phyloP scores from a whole-genome alignment of 305 asterid genomes.

The Fraxinus greggii region DNA sequence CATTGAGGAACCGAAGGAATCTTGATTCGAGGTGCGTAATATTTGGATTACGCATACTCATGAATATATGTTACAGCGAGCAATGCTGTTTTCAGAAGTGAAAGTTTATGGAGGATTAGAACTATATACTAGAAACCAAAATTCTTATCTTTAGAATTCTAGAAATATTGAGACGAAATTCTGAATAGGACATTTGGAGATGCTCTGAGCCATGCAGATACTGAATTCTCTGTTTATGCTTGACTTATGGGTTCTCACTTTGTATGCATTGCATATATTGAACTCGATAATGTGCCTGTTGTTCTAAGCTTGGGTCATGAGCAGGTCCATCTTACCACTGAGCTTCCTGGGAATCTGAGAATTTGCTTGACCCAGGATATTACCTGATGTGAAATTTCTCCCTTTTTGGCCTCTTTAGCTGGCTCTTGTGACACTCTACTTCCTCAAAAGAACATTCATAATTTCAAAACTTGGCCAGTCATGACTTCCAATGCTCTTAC shows the following conservation, averaged over 20 bases:
- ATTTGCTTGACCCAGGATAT: background rate
- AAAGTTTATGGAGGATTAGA: background rate
- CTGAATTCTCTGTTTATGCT: background rate
- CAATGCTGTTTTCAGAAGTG: background rate
- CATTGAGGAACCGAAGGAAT: background rate
- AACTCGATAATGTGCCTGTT: background rate
- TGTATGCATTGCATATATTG: background rate
- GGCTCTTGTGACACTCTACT: background rate
- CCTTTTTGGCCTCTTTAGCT: background rate
- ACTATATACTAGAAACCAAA: background rate
- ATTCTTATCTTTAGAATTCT: background rate
- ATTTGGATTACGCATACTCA: background rate
- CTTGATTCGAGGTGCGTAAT: constrained; percentile 1
- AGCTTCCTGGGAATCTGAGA: background rate
- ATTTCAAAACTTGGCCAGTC: background rate
- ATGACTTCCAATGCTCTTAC: background rate
- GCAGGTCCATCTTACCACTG: background rate
- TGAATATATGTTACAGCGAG: background rate
- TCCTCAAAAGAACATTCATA: background rate
- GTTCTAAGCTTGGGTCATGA: background rate
- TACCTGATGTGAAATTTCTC: background rate
- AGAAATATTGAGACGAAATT: background rate
- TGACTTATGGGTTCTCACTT: background rate
- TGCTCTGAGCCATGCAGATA: background rate
- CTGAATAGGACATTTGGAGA: background rate